Conservation (phyloP, 495 filamentous ascomycete genomes). For the Penicillium riverlandense region DNA sequence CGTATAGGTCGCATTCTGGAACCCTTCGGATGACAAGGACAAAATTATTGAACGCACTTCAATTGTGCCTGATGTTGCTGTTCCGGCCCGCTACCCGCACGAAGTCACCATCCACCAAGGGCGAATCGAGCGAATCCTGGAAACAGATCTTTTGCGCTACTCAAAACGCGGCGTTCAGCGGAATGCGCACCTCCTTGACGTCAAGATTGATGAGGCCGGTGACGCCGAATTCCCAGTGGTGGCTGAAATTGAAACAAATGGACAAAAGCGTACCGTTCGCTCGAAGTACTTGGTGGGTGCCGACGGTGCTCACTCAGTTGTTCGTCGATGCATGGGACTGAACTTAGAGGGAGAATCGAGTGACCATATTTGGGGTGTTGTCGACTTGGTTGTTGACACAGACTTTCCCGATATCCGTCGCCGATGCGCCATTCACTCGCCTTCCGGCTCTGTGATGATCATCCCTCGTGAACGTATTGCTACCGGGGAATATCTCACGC, state of each 20-base stretch:
- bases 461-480: constrained; percentile 58
- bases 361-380: constrained; percentile 59
- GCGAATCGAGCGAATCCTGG: constrained; percentile 53
- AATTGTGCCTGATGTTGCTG: constrained; percentile 37
- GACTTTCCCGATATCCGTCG: constrained; percentile 66
- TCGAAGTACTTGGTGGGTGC: constrained; percentile 63
- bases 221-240: constrained; percentile 42
- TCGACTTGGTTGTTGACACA: constrained; percentile 60
- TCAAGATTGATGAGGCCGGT: constrained; percentile 51
- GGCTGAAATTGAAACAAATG: constrained; percentile 33
- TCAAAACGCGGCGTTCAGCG: constrained; percentile 46
- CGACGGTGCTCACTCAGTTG: constrained; percentile 60
- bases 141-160: constrained; percentile 45
- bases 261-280: constrained; percentile 36
- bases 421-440: constrained; percentile 60
- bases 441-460: constrained; percentile 60
- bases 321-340: constrained; percentile 50
- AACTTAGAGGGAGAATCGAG: constrained; percentile 55
- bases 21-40: constrained; percentile 37
- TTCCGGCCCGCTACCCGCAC: constrained; percentile 41
- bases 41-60: constrained; percentile 46
- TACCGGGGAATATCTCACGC: constrained; percentile 52
- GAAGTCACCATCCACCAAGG: constrained; percentile 57
- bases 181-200: constrained; percentile 42
- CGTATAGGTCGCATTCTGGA: constrained; percentile 41